Evolutionary conservation across 768 basidiomycete species (phyloP).

Genomic region (Boletus coccyginus): DNA sequence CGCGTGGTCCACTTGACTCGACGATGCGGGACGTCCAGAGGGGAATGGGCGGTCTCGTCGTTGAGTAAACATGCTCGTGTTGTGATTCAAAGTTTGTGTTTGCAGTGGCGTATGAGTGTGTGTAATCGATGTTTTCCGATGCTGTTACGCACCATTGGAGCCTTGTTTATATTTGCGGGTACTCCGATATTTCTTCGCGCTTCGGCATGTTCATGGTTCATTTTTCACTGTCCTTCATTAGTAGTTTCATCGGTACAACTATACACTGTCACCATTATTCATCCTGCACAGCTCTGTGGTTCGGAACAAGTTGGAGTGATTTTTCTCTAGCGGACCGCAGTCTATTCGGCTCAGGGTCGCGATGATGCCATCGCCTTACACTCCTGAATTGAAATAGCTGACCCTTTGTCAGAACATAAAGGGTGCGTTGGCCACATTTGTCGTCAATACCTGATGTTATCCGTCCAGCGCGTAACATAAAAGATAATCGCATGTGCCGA

Average conservation of each 20-base stretch:
- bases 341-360: conserved; percentile 10
- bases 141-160: conserved; percentile 21
- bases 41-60: conserved; percentile 73
- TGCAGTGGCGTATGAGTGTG: conserved; percentile 16
- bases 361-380: not conserved
- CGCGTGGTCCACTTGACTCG: conserved; percentile 46
- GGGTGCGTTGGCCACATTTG: conserved; percentile 15
- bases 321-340: not conserved
- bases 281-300: not conserved
- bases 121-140: conserved; percentile 20
- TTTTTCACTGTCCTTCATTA: conserved; percentile 30
- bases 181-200: conserved; percentile 2
- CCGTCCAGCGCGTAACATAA: conserved; percentile 4
- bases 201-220: conserved; percentile 15
- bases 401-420: conserved; percentile 2
- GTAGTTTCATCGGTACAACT: conserved; percentile 23
- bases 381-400: conserved; percentile 8
- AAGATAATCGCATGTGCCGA: conserved; percentile 11
- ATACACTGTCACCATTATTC: conserved; percentile 18
- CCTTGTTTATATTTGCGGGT: conserved; percentile 19
- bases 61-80: conserved; percentile 49
- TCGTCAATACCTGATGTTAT: conserved; percentile 14
- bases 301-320: not conserved
- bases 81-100: conserved; percentile 12
- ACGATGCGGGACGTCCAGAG: conserved; percentile 68